Evolutionary conservation across 2,329 filamentous ascomycete genomes (phyloP).

Genomic region (Aureobasidium sp.): DNA sequence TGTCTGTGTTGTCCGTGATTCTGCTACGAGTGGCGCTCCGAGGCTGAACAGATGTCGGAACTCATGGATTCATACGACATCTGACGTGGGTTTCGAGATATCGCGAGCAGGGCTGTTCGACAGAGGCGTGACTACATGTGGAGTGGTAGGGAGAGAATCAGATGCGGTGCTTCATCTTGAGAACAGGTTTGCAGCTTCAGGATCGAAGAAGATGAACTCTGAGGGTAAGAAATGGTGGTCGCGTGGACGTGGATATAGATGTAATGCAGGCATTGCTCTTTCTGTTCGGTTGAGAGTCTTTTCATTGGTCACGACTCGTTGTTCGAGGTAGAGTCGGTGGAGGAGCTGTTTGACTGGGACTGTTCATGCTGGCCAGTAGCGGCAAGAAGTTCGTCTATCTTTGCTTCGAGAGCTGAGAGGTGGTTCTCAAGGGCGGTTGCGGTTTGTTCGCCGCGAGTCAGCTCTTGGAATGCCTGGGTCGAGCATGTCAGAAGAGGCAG

Average conservation of each 20-base stretch:
- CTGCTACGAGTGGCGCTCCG: constrained; percentile 63
- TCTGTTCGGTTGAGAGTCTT: too few relatives aligned
- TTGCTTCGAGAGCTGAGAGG: constrained; percentile 47
- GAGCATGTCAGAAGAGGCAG: background rate
- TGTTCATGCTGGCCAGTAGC: constrained; percentile 35
- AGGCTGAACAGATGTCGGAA: too few relatives aligned
- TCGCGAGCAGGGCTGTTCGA: too few relatives aligned
- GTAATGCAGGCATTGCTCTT: too few relatives aligned
- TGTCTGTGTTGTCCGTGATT: constrained; percentile 58
- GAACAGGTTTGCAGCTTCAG: background rate
- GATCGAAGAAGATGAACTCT: background rate
- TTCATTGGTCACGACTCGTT: too few relatives aligned
- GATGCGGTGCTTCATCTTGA: too few relatives aligned
- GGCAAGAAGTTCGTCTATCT: constrained; percentile 48
- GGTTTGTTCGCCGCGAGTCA: constrained; percentile 49
- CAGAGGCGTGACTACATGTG: too few relatives aligned
- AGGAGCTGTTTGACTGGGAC: constrained; percentile 6
- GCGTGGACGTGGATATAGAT: background rate
- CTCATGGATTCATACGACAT: too few relatives aligned
- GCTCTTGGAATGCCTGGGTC: constrained; percentile 45
- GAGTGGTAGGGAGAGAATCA: too few relatives aligned
- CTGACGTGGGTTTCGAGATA: too few relatives aligned
- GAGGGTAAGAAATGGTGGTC: background rate
- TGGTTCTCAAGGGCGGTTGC: constrained; percentile 50
- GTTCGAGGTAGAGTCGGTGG: background rate